phyloP scores from a whole-genome alignment of 352 stramenopile genomes.

The Lagenidium sp. region DNA sequence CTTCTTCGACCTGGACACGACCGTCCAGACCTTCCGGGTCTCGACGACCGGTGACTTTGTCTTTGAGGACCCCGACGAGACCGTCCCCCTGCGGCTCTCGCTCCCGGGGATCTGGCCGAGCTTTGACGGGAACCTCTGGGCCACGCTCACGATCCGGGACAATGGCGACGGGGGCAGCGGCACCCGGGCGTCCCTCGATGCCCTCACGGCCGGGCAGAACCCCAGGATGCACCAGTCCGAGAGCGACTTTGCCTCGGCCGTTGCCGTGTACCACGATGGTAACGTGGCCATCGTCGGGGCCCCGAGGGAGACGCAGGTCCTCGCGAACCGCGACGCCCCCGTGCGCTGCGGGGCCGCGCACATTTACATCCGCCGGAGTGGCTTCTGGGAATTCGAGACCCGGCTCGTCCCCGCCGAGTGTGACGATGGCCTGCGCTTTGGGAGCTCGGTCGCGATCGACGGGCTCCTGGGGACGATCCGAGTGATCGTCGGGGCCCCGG shows the following conservation, averaged over 20 bases:
- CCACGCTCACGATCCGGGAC: conserved; percentile 85
- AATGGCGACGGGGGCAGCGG: conserved; percentile 87
- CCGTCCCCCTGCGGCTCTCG: conserved; percentile 83
- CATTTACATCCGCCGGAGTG: conserved; percentile 51
- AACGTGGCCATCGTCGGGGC: conserved; percentile 67
- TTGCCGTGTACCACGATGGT: conserved; percentile 50
- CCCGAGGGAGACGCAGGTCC: conserved; percentile 29
- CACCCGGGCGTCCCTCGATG: conserved; percentile 48
- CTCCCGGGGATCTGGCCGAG: conserved; percentile 91
- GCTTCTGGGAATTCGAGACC: conserved; percentile 57
- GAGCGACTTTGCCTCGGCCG: conserved; percentile 37
- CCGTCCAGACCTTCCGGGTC: conserved; percentile 57
- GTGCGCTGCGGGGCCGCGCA: conserved; percentile 55
- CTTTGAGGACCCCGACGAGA: conserved; percentile 89
- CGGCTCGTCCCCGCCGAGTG: conserved; percentile 45
- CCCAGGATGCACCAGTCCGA: conserved; percentile 16
- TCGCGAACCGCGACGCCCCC: neutral
- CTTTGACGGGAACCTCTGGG: conserved; percentile 77
- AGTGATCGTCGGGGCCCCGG: conserved; percentile 63
- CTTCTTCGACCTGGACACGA: conserved; percentile 47
- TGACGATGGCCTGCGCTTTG: conserved; percentile 37
- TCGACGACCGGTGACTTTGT: conserved; percentile 87
- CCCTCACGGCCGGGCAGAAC: conserved; percentile 28
- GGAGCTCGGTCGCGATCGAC: conserved; percentile 60
- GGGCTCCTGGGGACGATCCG: conserved; percentile 43